These are phyloP conservation scores for Ophiostoma quercus DNA, from an alignment of 2,329 filamentous ascomycete genomes.

Conservation along the genomic window DNA sequence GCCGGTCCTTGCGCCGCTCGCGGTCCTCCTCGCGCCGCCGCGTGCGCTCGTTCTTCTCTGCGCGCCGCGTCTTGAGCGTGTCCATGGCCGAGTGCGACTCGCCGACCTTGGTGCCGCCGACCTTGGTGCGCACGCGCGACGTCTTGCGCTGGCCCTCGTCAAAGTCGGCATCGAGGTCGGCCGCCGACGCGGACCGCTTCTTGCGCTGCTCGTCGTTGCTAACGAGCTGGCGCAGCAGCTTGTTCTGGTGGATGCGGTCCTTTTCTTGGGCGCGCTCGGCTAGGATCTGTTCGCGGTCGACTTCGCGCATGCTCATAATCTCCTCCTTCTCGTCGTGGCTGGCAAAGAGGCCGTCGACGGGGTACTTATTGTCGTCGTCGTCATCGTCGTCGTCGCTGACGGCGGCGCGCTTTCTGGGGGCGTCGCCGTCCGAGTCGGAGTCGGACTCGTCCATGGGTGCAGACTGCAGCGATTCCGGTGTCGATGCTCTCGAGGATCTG, in stretches of 20 bases:
- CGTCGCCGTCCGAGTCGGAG: slow-evolving; percentile 62
- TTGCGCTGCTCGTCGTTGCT: slow-evolving; percentile 60
- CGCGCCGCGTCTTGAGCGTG: slow-evolving; percentile 54
- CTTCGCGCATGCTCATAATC: slow-evolving; percentile 82
- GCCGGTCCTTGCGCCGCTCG: slow-evolving; percentile 51
- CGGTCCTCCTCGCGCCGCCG: slow-evolving; percentile 59
- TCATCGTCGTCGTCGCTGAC: slow-evolving; percentile 42
- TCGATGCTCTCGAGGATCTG: slow-evolving; percentile 65
- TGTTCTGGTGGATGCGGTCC: slow-evolving; percentile 75
- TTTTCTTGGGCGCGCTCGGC: slow-evolving; percentile 81
- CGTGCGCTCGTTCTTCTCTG: slow-evolving; percentile 60
- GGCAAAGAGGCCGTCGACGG: slow-evolving; percentile 80
- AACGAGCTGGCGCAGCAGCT: slow-evolving; percentile 72
- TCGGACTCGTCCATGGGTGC: slow-evolving; percentile 88
- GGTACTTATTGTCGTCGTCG: slow-evolving; percentile 64
- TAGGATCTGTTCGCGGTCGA: slow-evolving; percentile 84
- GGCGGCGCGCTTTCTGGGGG: slow-evolving; percentile 29
- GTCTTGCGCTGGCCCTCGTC: slow-evolving; percentile 73
- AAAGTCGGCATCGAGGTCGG: slow-evolving; percentile 76
- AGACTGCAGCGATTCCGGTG: slow-evolving; percentile 70
- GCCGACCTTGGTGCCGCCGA: slow-evolving; percentile 60
- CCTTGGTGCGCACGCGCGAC: slow-evolving; percentile 63
- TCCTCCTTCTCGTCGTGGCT: slow-evolving; percentile 67
- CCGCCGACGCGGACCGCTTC: slow-evolving; percentile 72
- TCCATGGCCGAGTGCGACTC: slow-evolving; percentile 71